Base-by-base conservation (phyloP, 208 protist species). In the Crithidia thermophila region DNA sequence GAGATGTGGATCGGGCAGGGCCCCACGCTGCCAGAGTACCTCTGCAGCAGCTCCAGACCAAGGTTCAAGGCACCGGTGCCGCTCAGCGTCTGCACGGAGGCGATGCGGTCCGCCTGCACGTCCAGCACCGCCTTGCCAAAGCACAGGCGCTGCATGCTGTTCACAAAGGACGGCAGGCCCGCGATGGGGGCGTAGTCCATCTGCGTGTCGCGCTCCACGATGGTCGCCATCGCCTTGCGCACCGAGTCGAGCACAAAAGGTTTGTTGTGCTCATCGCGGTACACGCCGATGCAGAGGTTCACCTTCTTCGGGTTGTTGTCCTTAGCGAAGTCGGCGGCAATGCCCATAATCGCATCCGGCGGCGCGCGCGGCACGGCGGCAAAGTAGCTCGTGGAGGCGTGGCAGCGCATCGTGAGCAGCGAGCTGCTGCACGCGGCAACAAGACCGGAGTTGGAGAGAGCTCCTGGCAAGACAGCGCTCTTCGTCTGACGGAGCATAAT, bases 261-360 rank as follows among this genome's bases (percentile, higher is more conserved):
- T 66, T 94, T 91, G 50, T 91, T 95, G 20, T 91, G 68, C 51
- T 98, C 95, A 28, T 91, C 89, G 49, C 98, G 85, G 80, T 99
- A 99, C 3, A 98, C 98, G n/a, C 98, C 98, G 10, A 99, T 88
- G 31, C 84, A 94, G 4, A 99, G 83, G 74, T 98, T 98, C 21
- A 99, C 86, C 82, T 99, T 99, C 10, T 84, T 77, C 23, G 88
- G 82, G 30, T 66, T 52, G 9, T 75, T 46, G 68, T 99, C 97
- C 42, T 64, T 65, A 21, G 84, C 68, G 50, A 88, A 93, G 53
- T 77, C 75, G 2, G 71, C 67, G 4, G 72, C 77, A 20, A 93
- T 77, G 33, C 90, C 90, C 50, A 95, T 77, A 61, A 95, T 95
- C 28, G 83, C 46, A 57, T 94, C 88, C 20, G 84, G 75, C 6